Evolutionary conservation across 2,329 filamentous ascomycete genomes (phyloP).

Genomic region (Rhynchosporium agropyri): DNA sequence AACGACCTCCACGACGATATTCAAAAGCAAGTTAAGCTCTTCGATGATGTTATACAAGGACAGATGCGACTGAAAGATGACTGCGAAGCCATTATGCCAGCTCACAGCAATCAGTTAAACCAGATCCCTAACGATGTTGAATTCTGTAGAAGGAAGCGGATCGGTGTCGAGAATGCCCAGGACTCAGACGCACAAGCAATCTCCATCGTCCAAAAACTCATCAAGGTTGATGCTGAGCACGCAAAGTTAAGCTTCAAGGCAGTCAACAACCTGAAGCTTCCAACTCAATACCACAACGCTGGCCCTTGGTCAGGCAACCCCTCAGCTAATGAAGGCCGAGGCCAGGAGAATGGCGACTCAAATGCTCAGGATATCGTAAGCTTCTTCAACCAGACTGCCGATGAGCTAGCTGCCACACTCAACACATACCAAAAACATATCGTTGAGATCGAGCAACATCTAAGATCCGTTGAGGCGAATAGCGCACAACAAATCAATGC

Average conservation of each 20-base stretch:
- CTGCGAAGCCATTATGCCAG: slow-evolving; percentile 69
- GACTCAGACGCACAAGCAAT: slow-evolving; percentile 65
- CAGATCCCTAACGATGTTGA: slow-evolving; percentile 67
- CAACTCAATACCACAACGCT: slow-evolving; percentile 54
- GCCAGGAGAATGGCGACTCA: slow-evolving; percentile 47
- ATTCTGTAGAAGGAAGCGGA: slow-evolving; percentile 62
- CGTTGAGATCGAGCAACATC: slow-evolving; percentile 65
- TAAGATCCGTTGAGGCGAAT: slow-evolving; percentile 63
- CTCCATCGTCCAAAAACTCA: slow-evolving; percentile 56
- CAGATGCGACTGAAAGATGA: slow-evolving; percentile 80
- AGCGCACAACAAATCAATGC: slow-evolving; percentile 63
- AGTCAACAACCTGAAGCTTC: slow-evolving; percentile 74
- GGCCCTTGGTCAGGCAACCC: slow-evolving; percentile 48
- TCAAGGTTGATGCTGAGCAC: slow-evolving; percentile 68
- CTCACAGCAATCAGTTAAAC: slow-evolving; percentile 64
- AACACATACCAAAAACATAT: slow-evolving; percentile 60
- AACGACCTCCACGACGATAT: slow-evolving; percentile 84
- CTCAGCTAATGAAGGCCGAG: slow-evolving; percentile 45
- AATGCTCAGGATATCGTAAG: slow-evolving; percentile 62
- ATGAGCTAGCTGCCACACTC: slow-evolving; percentile 62
- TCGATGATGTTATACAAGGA: slow-evolving; percentile 78
- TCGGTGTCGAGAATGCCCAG: slow-evolving; percentile 64
- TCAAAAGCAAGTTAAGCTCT: slow-evolving; percentile 73
- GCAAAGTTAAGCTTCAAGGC: slow-evolving; percentile 73
- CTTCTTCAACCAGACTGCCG: slow-evolving; percentile 64